Conservation (phyloP, 768 basidiomycete genomes). For the Agaricus blazei region DNA sequence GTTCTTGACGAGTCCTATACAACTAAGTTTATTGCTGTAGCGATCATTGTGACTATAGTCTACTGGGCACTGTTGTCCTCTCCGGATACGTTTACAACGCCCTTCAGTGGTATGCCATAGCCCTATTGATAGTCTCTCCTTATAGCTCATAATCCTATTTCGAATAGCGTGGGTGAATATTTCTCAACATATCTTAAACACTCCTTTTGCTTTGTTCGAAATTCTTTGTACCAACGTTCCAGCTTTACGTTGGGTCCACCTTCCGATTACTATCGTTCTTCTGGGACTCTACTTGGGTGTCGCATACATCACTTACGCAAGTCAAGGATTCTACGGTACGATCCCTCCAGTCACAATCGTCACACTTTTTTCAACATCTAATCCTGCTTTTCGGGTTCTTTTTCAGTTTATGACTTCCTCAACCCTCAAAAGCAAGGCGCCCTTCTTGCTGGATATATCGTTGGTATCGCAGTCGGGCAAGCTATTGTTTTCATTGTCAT, state of each 20-base stretch:
- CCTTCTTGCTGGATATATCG: constrained; percentile 54
- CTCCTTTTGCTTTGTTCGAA: constrained; percentile 51
- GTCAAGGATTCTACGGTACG: constrained; percentile 64
- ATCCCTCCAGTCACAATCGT: constrained; percentile 3
- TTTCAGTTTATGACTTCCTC: constrained; percentile 60
- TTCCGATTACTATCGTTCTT: constrained; percentile 41
- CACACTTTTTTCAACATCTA: neutral
- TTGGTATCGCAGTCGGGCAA: constrained; percentile 52
- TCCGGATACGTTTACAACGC: constrained; percentile 1
- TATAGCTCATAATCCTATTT: neutral
- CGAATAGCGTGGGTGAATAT: constrained; percentile 50
- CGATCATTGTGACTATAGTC: constrained; percentile 10
- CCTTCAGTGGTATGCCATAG: neutral
- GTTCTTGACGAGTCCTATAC: neutral
- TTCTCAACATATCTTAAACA: constrained; percentile 59
- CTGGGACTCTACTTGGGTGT: constrained; percentile 57
- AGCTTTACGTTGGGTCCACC: constrained; percentile 46
- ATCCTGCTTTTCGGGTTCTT: neutral
- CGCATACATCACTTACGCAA: constrained; percentile 60
- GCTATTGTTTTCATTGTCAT: constrained; percentile 47
- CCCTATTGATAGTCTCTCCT: neutral
- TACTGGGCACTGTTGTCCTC: constrained; percentile 13
- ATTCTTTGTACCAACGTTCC: constrained; percentile 47
- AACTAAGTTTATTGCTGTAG: neutral
- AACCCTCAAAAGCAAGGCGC: constrained; percentile 40